Evolutionary conservation across 1,284 basidiomycete species (phyloP), one percentile per base, ranked within the genome.

Genomic region (Polyporus tsugae): DNA sequence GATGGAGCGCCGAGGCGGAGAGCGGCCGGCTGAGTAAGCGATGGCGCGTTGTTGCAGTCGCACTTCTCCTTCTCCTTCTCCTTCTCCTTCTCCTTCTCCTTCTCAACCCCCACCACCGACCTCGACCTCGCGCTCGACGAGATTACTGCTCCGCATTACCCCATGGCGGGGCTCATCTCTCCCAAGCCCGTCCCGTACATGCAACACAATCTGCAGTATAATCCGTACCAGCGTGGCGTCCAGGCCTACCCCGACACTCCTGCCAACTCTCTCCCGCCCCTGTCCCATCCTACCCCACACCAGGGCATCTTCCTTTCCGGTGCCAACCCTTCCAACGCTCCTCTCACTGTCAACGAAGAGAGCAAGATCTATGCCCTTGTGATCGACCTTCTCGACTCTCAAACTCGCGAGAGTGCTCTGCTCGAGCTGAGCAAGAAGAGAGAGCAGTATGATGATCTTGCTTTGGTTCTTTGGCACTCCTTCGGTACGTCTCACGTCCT

Each of bases 381-480:
- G 68, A 89, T 95, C 72, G 93, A 96, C 70, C 83, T 96, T 38
- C 87, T 95, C 85, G 91, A 93, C 76, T 91, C 92, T 0, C 85
- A 85, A 63, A 90, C 91, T n/a, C 86, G 96, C 70, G 96, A 98
- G 78, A 87, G 86, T 7, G 96, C 97, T 0, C 82, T 98, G 65
- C 86, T 99, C 62, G 98, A 99, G 83, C 85, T 99, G 74, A 98
- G 96, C 84, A 99, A 99, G 88, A 99, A 99, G 84, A 87, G 98
- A 73, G 98, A 99, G 82, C 96, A 99, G 83, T 99, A 98, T 80
- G 98, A 99, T 78, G 97, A 99, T 81, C 89, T 99, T 35, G 98
- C 98, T 0, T 87, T 99, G 39, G 95, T 99, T 15, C 87, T 99
- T 6, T 99, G 98, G 98, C 97, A 99, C 77, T 98, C 97, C 13